phyloP scores from a whole-genome alignment of 305 asterid species.

The Coffea humblotiana region DNA sequence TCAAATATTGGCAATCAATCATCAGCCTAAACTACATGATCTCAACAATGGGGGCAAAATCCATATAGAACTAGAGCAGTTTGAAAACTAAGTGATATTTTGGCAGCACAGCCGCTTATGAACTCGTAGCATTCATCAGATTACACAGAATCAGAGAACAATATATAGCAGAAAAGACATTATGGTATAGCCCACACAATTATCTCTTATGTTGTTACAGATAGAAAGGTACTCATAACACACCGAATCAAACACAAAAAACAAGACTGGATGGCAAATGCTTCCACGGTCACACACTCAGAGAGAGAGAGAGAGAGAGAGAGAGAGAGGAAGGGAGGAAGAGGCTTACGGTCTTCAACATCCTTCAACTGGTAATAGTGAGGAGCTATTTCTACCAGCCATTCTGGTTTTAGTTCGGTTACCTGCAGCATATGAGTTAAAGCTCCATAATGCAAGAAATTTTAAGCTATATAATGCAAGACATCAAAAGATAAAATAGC shows the following conservation, averaged over 20 bases:
- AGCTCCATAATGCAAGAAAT: neutral
- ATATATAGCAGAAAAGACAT: too few relatives aligned
- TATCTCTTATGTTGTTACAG: neutral
- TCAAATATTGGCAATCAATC: neutral
- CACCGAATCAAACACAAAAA: neutral
- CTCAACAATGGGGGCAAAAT: too few relatives aligned
- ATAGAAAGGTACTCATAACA: neutral
- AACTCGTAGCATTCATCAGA: neutral
- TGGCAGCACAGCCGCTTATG: neutral
- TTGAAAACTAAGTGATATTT: neutral
- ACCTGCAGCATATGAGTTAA: slow-evolving; percentile 28
- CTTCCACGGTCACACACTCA: too few relatives aligned
- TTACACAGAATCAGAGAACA: neutral
- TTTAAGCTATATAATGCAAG: neutral
- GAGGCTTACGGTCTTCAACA: slow-evolving; percentile 65
- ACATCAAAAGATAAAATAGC: neutral
- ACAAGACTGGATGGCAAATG: neutral
- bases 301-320: neutral
- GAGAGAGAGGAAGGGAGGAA: slow-evolving; percentile 15
- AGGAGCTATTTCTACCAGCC: slow-evolving; percentile 75
- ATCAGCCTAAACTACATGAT: neutral
- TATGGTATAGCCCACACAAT: neutral
- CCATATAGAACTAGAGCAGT: neutral
- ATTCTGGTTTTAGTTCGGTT: slow-evolving; percentile 68
- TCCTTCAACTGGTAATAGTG: slow-evolving; percentile 66